These are phyloP conservation scores for Rhynchospora breviuscula DNA, from an alignment of 176 grass and related monocot species.

Conservation along the genomic window DNA sequence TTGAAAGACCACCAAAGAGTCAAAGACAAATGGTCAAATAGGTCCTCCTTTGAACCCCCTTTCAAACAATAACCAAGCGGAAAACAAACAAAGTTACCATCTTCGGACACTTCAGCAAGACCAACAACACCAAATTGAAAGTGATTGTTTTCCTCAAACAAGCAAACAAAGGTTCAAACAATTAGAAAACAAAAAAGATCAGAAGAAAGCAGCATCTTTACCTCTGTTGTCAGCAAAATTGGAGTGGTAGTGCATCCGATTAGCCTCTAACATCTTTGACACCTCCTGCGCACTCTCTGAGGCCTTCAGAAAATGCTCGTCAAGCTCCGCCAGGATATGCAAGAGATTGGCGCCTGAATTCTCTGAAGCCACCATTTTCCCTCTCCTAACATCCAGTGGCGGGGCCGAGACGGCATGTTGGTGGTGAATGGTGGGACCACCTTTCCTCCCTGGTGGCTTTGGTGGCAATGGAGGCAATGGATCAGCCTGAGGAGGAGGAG, in stretches of 20 bases:
- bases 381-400: conserved; percentile 39
- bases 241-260: conserved; percentile 98
- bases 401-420: conserved; percentile 76
- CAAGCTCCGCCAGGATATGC: conserved; percentile 59
- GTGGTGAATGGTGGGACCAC: conserved; percentile 47
- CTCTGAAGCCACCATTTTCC: conserved; percentile 40
- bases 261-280: conserved; percentile 81
- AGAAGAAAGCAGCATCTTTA: conserved; percentile 26
- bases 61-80: conserved; percentile 11
- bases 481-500: conserved; percentile 17
- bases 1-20: not conserved
- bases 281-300: conserved; percentile 79
- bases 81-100: conserved; percentile 8
- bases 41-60: not conserved
- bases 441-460: conserved; percentile 43
- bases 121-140: conserved; percentile 19
- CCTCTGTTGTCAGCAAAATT: conserved; percentile 86
- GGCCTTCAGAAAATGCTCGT: conserved; percentile 72
- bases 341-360: conserved; percentile 44
- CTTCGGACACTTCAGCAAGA: not conserved
- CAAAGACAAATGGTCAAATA: conserved; percentile 14
- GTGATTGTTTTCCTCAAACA: conserved; percentile 10
- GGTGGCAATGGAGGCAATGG: conserved; percentile 31
- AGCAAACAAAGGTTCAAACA: not conserved
- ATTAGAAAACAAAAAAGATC: not conserved